phyloP scores from a whole-genome alignment of 139 green algal genomes.

The Chlamydomonas incerta region DNA sequence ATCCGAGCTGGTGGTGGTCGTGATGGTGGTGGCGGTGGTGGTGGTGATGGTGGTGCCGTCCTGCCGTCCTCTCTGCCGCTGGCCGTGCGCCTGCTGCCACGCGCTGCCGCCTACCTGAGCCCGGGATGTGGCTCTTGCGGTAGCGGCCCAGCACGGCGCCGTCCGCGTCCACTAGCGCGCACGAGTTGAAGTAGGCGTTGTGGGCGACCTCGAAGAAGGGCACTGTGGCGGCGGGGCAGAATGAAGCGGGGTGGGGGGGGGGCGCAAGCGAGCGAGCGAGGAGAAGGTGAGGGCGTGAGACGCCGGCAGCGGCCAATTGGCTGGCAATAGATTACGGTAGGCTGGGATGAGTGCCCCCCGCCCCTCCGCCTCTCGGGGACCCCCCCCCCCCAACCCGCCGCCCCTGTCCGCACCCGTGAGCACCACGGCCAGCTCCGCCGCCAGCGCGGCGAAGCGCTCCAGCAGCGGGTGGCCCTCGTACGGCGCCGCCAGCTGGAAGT shows the following conservation, averaged over 20 bases:
- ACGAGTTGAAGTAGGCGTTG: constrained; percentile 76
- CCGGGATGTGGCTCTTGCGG: constrained; percentile 84
- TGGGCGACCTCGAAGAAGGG: constrained; percentile 77
- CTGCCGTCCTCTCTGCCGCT: no score
- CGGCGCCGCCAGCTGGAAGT: constrained; percentile 60
- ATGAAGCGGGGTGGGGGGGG: neutral
- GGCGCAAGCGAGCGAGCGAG: neutral
- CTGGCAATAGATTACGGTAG: no score
- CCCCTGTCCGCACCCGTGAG: constrained; percentile 44
- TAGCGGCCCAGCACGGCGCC: constrained; percentile 69
- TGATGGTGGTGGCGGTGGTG: no score
- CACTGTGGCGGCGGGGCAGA: constrained; percentile 26
- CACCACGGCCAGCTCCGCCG: constrained; percentile 75
- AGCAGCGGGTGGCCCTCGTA: constrained; percentile 62
- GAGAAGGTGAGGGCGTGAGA: no score
- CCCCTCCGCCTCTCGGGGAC: no score
- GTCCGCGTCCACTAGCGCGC: constrained; percentile 77
- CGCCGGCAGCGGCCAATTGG: no score
- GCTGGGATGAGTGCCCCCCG: no score
- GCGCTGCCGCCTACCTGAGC: no score
- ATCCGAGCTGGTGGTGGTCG: no score
- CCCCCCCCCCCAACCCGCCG: neutral
- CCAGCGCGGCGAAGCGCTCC: constrained; percentile 61
- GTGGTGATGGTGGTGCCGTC: no score
- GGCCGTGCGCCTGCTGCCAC: no score